Evolutionary conservation across 371 early-diverging fungal species (phyloP).

Genomic region (Mucor racemosus): DNA sequence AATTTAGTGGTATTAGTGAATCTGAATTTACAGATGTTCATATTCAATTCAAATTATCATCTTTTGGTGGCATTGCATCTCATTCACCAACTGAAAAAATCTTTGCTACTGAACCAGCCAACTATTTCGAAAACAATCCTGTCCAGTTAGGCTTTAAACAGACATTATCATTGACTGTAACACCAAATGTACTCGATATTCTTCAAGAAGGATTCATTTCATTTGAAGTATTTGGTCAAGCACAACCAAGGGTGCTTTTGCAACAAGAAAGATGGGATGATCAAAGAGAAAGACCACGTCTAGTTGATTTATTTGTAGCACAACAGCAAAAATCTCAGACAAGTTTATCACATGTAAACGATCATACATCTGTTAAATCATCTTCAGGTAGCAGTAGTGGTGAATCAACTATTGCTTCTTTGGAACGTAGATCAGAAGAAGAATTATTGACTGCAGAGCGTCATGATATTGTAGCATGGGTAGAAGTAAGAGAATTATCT

Average conservation of each 20-base stretch:
- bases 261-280: constrained; percentile 71
- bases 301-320: constrained; percentile 13
- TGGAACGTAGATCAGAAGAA: constrained; percentile 68
- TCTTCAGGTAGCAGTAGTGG: constrained; percentile 18
- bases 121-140: constrained; percentile 57
- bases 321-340: constrained; percentile 26
- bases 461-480: constrained; percentile 73
- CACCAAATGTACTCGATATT: constrained; percentile 47
- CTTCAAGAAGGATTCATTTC: constrained; percentile 46
- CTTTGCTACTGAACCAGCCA: constrained; percentile 69
- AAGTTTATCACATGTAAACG: not conserved
- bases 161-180: constrained; percentile 59
- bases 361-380: constrained; percentile 32
- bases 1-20: constrained; percentile 74
- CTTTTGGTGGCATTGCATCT: constrained; percentile 57
- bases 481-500: constrained; percentile 72
- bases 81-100: constrained; percentile 61
- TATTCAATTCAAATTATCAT: constrained; percentile 75
- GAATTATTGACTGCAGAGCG: constrained; percentile 68
- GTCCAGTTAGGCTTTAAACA: constrained; percentile 69
- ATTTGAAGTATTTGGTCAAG: constrained; percentile 73
- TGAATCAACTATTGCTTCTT: constrained; percentile 21
- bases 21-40: constrained; percentile 77
- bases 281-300: constrained; percentile 47
- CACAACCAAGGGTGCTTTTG: constrained; percentile 53